Conservation (phyloP, 2,329 filamentous ascomycete species). For the Alternaria gaisen region DNA sequence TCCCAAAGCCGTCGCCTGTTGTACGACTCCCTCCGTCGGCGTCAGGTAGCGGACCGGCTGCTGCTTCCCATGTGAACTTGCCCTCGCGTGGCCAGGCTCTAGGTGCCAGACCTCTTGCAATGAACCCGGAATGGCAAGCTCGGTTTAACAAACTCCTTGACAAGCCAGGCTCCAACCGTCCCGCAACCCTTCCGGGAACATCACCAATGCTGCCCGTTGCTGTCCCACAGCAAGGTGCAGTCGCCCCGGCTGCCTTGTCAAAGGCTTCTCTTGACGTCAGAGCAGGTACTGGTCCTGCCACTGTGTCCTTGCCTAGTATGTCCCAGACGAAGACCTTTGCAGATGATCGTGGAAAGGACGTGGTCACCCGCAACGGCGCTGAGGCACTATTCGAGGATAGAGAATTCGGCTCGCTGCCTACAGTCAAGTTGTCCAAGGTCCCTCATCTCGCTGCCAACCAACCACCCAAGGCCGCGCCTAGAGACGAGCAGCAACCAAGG, state of each 20-base stretch:
- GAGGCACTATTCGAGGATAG: slow-evolving; percentile 57
- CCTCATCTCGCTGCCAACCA: slow-evolving; percentile 47
- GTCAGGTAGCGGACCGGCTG: slow-evolving; percentile 45
- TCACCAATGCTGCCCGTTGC: slow-evolving; percentile 43
- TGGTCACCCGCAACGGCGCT: slow-evolving; percentile 52
- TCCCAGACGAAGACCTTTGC: slow-evolving; percentile 30
- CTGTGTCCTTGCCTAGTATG: slow-evolving; percentile 71
- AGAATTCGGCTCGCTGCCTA: slow-evolving; percentile 58
- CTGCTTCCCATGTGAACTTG: slow-evolving; percentile 53
- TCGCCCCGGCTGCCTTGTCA: slow-evolving; percentile 73
- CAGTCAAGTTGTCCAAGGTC: slow-evolving; percentile 43
- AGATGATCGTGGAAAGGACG: slow-evolving; percentile 46
- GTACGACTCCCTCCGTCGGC: slow-evolving; percentile 78
- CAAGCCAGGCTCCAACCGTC: slow-evolving; percentile 59
- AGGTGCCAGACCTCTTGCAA: slow-evolving; percentile 52
- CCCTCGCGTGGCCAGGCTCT: slow-evolving; percentile 41
- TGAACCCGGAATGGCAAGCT: slow-evolving; percentile 74
- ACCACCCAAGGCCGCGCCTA: slow-evolving; percentile 34
- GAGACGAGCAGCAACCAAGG: slow-evolving; percentile 31
- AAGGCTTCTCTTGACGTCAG: slow-evolving; percentile 66
- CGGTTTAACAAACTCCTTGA: slow-evolving; percentile 80
- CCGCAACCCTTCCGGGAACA: slow-evolving; percentile 37
- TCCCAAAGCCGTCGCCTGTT: slow-evolving; percentile 75
- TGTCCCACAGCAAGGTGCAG: slow-evolving; percentile 52
- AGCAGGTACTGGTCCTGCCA: slow-evolving; percentile 62